A percentile compares a stretch with the other conserved stretches of the same genome.
These are phyloP conservation scores for Populus pruinosa DNA, from an alignment of 345 rosid species.

Conservation along the genomic window DNA sequence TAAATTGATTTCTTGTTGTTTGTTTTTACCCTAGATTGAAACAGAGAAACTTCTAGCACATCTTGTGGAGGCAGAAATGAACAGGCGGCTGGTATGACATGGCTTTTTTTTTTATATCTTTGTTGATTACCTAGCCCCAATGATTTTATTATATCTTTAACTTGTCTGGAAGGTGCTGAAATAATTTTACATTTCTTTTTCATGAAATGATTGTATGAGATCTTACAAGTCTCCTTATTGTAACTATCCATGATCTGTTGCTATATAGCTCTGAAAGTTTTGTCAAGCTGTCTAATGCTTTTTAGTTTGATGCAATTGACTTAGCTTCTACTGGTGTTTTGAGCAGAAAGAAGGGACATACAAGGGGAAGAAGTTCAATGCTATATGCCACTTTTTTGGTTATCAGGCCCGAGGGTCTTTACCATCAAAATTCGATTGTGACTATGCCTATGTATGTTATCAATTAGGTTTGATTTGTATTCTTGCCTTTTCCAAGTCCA, in stretches of 20 bases:
- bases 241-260: not conserved
- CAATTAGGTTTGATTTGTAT: conserved; percentile 5
- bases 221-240: not conserved
- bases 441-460: conserved; percentile 86
- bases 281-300: not conserved
- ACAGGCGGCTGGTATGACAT: conserved; percentile 66
- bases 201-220: not conserved
- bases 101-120: not conserved
- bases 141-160: not conserved
- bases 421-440: conserved; percentile 96
- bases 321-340: conserved; percentile 17
- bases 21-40: conserved; percentile 58
- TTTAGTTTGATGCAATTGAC: not conserved
- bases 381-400: conserved; percentile 98
- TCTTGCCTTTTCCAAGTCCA: not conserved
- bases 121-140: not conserved
- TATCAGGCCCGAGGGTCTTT: conserved; percentile 99
- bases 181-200: not conserved
- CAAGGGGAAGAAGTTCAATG: conserved; percentile 93
- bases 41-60: conserved; percentile 95
- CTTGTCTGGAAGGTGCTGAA: not conserved
- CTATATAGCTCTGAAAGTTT: not conserved
- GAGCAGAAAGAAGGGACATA: conserved; percentile 82
- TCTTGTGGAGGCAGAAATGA: conserved; percentile 96
- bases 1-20: conserved; percentile 18